Evolutionary conservation across 371 early-diverging fungal genomes (phyloP).

Genomic region (Rhizopus arrhizus): DNA sequence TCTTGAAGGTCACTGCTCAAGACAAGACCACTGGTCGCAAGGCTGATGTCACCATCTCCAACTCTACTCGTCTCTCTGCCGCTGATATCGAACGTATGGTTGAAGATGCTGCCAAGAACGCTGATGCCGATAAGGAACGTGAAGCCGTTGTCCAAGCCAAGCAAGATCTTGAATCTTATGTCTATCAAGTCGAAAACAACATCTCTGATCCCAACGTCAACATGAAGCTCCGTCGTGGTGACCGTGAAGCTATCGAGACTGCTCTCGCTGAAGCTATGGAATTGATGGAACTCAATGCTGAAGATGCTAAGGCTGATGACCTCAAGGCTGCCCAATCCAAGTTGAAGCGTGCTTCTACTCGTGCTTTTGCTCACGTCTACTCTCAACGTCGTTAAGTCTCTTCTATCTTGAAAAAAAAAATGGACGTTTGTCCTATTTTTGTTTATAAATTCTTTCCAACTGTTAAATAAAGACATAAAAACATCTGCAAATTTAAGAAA

Average conservation of each 20-base stretch:
- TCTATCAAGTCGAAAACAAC: constrained; percentile 85
- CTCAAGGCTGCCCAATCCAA: constrained; percentile 82
- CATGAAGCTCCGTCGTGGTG: constrained; percentile 69
- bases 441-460: not conserved
- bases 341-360: constrained; percentile 74
- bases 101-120: constrained; percentile 84
- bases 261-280: constrained; percentile 82
- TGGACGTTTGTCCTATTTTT: not conserved
- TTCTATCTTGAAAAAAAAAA: constrained; percentile 5
- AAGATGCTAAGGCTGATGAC: constrained; percentile 80
- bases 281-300: constrained; percentile 73
- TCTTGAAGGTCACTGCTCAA: constrained; percentile 90
- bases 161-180: constrained; percentile 87
- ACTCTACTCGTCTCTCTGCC: constrained; percentile 87
- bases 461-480: not conserved
- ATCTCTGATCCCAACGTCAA: constrained; percentile 80
- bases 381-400: constrained; percentile 22
- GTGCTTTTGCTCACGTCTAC: constrained; percentile 62
- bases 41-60: constrained; percentile 91
- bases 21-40: constrained; percentile 89
- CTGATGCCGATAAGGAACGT: constrained; percentile 81
- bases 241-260: constrained; percentile 83
- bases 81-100: constrained; percentile 93
- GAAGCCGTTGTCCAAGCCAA: constrained; percentile 81
- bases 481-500: not conserved